These are phyloP conservation scores for Tolypocladium pustulatum DNA, from an alignment of 2,329 filamentous ascomycete species.

Conservation along the genomic window DNA sequence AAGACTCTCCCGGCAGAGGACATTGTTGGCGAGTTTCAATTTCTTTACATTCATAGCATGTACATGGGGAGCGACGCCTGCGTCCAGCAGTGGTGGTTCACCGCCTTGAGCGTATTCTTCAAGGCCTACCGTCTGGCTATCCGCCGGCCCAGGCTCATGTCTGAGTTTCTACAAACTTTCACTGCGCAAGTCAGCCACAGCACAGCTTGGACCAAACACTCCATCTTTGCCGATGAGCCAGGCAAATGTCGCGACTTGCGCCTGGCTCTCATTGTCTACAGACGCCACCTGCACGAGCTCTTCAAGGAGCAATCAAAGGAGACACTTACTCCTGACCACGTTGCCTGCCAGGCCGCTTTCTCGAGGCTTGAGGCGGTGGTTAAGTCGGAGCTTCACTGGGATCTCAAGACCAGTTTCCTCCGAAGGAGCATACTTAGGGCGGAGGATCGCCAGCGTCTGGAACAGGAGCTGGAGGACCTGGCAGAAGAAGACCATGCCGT, in stretches of 20 bases:
- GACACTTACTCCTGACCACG: conserved; percentile 26
- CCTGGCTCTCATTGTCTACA: conserved; percentile 42
- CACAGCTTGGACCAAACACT: conserved; percentile 34
- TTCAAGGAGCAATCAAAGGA: conserved; percentile 23
- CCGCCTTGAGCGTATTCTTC: conserved; percentile 40
- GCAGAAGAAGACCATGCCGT: conserved; percentile 44
- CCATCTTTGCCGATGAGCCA: conserved; percentile 27
- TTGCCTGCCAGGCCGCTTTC: conserved; percentile 37
- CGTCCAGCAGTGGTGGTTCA: conserved; percentile 52
- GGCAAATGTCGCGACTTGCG: conserved; percentile 26
- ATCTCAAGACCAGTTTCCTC: conserved; percentile 39
- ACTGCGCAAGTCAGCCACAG: conserved; percentile 46
- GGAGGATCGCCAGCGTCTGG: conserved; percentile 41
- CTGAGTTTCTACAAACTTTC: conserved; percentile 36
- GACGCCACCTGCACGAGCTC: conserved; percentile 38
- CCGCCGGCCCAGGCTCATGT: conserved; percentile 31
- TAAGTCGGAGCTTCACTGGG: conserved; percentile 39
- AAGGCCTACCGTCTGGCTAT: conserved; percentile 35
- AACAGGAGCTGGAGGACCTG: conserved; percentile 36
- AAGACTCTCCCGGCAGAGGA: conserved; percentile 24
- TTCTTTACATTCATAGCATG: conserved; percentile 46
- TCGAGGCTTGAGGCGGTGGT: conserved; percentile 19
- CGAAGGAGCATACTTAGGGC: conserved; percentile 37
- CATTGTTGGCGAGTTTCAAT: conserved; percentile 49
- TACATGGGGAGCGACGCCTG: conserved; percentile 48